Evolutionary conservation across 306 rosid species (phyloP).

Genomic region (Cucurbita moschata): DNA sequence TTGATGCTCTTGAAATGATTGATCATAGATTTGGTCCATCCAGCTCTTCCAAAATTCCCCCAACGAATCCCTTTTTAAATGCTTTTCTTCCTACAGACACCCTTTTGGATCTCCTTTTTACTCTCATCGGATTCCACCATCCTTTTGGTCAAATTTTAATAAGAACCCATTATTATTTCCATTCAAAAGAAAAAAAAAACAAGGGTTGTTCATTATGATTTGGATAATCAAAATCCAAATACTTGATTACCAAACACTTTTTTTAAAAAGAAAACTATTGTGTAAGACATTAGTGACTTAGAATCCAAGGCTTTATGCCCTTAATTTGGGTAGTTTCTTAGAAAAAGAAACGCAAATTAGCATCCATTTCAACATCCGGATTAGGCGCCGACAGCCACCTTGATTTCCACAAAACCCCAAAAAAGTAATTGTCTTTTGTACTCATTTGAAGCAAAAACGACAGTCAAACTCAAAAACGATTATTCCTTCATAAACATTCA

Average conservation of each 20-base stretch:
- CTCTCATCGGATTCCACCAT: background rate
- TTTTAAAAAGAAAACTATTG: background rate
- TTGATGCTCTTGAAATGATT: background rate
- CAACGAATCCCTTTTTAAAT: background rate
- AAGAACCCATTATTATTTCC: background rate
- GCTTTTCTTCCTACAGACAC: background rate
- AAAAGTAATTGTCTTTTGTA: background rate
- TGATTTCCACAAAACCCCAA: background rate
- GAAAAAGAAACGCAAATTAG: background rate
- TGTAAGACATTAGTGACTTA: background rate
- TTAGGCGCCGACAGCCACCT: slow-evolving; percentile 7
- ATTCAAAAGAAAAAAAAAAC: background rate
- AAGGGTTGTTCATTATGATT: background rate
- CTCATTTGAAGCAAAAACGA: background rate
- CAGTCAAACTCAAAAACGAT: background rate
- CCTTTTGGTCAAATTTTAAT: background rate
- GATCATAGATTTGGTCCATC: background rate
- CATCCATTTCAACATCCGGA: background rate
- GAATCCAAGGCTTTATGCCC: slow-evolving; percentile 3
- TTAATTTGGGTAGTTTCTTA: background rate
- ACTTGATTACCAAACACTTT: background rate
- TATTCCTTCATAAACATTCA: background rate
- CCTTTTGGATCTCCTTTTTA: background rate
- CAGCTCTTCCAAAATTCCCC: background rate
- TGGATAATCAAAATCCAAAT: background rate